These are phyloP conservation scores for Asterochloris sp. DNA, from an alignment of 139 green algal genomes.

Conservation along the genomic window DNA sequence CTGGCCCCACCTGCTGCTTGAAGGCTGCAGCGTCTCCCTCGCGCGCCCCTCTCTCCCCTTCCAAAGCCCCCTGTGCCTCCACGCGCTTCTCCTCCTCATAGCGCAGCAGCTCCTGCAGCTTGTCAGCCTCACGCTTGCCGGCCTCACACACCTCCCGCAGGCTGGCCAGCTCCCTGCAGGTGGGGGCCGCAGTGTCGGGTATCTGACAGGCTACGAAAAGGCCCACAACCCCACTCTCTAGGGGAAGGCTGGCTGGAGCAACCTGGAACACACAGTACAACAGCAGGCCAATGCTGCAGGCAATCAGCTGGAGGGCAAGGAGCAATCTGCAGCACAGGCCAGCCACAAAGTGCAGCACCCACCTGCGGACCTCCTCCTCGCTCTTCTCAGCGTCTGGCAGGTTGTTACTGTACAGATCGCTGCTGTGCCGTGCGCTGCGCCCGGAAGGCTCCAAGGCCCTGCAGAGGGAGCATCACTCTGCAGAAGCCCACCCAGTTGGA, in stretches of 20 bases:
- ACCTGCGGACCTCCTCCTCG: conserved; percentile 36
- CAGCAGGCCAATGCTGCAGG: background rate
- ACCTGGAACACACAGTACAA: background rate
- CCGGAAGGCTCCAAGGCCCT: background rate
- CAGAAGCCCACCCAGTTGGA: no score
- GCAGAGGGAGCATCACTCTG: background rate
- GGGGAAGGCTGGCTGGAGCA: background rate
- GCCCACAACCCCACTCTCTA: background rate
- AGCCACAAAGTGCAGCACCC: background rate
- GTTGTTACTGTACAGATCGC: background rate
- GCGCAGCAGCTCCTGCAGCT: conserved; percentile 23
- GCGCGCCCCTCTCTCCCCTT: background rate
- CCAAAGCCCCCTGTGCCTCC: background rate
- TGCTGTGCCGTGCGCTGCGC: background rate
- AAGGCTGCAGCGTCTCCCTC: no score
- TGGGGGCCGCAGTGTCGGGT: no score
- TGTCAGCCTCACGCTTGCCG: conserved; percentile 44
- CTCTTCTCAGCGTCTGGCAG: conserved; percentile 37
- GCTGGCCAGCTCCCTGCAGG: conserved; percentile 36
- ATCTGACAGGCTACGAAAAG: background rate
- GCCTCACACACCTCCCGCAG: conserved; percentile 40
- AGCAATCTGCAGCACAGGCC: background rate
- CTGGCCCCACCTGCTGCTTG: no score
- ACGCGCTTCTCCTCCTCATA: conserved; percentile 13
- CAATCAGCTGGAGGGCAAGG: background rate